These are phyloP conservation scores for Onygena corvina DNA, from an alignment of 2,329 filamentous ascomycete species.

Conservation along the genomic window DNA sequence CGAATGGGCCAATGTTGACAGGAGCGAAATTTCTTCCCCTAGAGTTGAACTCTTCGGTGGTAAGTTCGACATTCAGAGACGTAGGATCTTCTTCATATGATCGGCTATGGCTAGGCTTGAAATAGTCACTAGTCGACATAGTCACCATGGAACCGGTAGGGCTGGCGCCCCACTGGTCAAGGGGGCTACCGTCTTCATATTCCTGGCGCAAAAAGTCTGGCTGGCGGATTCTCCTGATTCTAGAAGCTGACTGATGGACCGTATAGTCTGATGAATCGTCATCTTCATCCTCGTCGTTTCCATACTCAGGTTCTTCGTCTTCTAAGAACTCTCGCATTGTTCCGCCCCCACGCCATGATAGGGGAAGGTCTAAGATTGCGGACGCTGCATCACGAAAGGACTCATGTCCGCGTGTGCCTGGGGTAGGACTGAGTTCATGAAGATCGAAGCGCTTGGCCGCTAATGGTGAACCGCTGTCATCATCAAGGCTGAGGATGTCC, in stretches of 20 bases:
- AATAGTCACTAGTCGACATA: background rate
- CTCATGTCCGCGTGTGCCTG: background rate
- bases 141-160: background rate
- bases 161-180: background rate
- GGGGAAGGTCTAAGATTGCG: background rate
- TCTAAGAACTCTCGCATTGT: background rate
- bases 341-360: background rate
- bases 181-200: background rate
- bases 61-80: background rate
- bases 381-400: conserved; percentile 1
- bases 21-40: background rate
- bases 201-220: background rate
- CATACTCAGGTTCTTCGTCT: background rate
- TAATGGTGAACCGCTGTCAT: background rate
- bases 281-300: background rate
- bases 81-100: background rate
- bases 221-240: background rate
- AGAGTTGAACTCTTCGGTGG: no score
- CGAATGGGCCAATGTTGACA: background rate
- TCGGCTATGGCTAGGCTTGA: background rate
- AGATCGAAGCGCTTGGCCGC: background rate
- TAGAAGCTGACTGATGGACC: background rate
- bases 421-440: conserved; percentile 5
- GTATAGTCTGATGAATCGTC: no score
- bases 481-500: background rate